Evolutionary conservation across 176 grass and related monocot species (phyloP).

Genomic region (Musa schizocarpa): DNA sequence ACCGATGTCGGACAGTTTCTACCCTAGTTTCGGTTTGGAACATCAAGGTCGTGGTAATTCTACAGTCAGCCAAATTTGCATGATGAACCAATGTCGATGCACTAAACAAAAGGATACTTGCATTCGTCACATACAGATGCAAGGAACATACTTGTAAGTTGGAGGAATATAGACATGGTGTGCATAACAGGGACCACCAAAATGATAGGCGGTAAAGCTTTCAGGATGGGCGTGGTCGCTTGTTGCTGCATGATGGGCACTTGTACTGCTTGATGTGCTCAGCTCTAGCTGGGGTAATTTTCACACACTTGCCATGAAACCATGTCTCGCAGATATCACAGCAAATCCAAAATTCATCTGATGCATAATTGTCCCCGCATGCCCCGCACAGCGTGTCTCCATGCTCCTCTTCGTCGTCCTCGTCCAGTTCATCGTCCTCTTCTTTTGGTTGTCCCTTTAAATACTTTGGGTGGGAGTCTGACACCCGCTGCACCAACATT

Average conservation of each 20-base stretch:
- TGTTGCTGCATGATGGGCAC: constrained; percentile 76
- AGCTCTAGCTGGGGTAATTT: constrained; percentile 85
- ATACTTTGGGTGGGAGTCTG: constrained; percentile 36
- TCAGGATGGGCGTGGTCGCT: constrained; percentile 53
- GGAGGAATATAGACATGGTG: not conserved
- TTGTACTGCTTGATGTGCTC: constrained; percentile 99
- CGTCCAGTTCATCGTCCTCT: constrained; percentile 26
- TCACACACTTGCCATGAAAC: constrained; percentile 97
- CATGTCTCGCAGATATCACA: constrained; percentile 97
- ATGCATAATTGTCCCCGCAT: constrained; percentile 73
- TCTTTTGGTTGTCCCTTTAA: constrained; percentile 41
- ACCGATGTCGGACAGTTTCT: not conserved
- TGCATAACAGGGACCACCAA: not conserved
- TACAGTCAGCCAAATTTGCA: not conserved
- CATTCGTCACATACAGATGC: not conserved
- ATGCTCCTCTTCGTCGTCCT: constrained; percentile 61
- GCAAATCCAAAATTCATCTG: constrained; percentile 97
- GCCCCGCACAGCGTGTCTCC: constrained; percentile 75
- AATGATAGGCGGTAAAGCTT: not conserved
- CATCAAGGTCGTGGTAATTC: not conserved
- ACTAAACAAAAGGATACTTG: not conserved
- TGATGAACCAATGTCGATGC: not conserved
- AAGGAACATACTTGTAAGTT: not conserved
- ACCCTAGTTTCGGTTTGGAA: not conserved
- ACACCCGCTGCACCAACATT: constrained; percentile 32